Conservation (phyloP, 208 protist species). For the Leishmania tarentolae region DNA sequence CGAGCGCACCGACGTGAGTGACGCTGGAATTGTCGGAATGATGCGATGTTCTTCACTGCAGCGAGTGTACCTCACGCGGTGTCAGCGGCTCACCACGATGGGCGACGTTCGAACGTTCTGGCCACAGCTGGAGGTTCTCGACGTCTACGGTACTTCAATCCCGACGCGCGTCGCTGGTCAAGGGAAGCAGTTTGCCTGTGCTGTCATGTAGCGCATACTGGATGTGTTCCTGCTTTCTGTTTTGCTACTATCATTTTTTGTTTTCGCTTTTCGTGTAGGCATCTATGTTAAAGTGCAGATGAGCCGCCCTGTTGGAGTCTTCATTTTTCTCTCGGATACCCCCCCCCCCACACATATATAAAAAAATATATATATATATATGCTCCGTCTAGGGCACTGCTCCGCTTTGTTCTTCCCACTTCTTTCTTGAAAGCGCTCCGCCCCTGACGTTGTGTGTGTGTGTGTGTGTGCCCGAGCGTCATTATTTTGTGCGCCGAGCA, state of each 20-base stretch:
- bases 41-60: constrained; percentile 53
- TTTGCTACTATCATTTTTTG: neutral
- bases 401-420: neutral
- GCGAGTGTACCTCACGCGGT: constrained; percentile 68
- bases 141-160: constrained; percentile 83
- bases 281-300: neutral
- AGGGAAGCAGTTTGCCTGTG: constrained; percentile 58
- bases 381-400: too few relatives aligned
- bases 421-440: neutral
- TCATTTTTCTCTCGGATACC: neutral
- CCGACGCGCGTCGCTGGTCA: constrained; percentile 53
- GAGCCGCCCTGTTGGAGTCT: neutral
- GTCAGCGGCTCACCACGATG: constrained; percentile 51
- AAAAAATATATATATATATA: too few relatives aligned
- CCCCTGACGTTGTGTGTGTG: neutral
- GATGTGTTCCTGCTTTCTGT: neutral
- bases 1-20: constrained; percentile 49
- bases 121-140: constrained; percentile 64
- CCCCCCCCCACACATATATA: too few relatives aligned
- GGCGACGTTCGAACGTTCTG: constrained; percentile 38
- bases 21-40: constrained; percentile 52
- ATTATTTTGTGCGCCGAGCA: too few relatives aligned
- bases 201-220: constrained; percentile 37
- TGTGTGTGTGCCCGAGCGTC: neutral
- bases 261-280: neutral